phyloP scores from a whole-genome alignment of 2,329 filamentous ascomycete genomes.

The Thelonectria rubi region DNA sequence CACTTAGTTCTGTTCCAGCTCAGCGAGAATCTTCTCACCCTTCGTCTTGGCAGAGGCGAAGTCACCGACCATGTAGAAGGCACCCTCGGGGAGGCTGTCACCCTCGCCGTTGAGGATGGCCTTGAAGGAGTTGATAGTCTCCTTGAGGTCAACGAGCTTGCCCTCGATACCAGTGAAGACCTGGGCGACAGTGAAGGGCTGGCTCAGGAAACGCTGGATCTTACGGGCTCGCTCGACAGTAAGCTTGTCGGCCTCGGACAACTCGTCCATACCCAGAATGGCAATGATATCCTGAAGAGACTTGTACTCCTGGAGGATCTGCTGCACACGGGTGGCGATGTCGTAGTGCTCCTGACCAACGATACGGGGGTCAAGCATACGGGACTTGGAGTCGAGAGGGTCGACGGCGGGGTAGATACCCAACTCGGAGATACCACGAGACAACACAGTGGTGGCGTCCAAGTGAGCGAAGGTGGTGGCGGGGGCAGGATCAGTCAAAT shows the following conservation, averaged over 20 bases:
- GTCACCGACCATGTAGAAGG: conserved; percentile 98
- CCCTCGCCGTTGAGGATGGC: conserved; percentile 93
- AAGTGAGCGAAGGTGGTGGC: conserved; percentile 99
- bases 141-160: conserved; percentile 96
- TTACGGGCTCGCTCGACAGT: conserved; percentile 99
- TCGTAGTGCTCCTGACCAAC: conserved; percentile 98
- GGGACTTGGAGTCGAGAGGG: conserved; percentile 98
- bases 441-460: conserved; percentile 99
- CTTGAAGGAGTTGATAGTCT: conserved; percentile 98
- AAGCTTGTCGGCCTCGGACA: conserved; percentile 99
- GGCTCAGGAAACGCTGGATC: conserved; percentile 99
- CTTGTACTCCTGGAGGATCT: conserved; percentile 99
- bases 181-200: conserved; percentile 92
- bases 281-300: conserved; percentile 99
- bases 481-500: conserved; percentile 99
- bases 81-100: conserved; percentile 94
- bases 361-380: conserved; percentile 99
- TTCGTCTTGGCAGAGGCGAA: conserved; percentile 91
- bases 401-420: conserved; percentile 99
- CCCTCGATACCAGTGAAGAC: conserved; percentile 95
- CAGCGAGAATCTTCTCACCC: conserved; percentile 99
- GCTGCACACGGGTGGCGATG: conserved; percentile 93
- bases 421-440: conserved; percentile 99
- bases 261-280: conserved; percentile 99
- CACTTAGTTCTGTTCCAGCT: conserved; percentile 75